Evolutionary conservation across 2,329 filamentous ascomycete species (phyloP).

Genomic region (Talaromyces pinophilus): DNA sequence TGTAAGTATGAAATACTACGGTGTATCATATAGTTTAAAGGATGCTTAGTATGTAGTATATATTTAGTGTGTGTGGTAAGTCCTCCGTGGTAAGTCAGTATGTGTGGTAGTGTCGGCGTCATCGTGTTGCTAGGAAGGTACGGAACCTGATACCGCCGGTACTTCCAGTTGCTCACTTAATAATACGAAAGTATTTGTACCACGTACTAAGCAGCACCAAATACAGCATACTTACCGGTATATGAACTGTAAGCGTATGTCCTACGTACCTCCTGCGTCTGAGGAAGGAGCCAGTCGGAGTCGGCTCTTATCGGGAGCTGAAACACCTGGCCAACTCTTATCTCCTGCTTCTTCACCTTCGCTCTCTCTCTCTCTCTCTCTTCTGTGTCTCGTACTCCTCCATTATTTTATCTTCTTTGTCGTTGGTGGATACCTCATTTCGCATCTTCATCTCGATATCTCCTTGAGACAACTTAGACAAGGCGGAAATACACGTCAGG

Average conservation of each 20-base stretch:
- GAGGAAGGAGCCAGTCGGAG: slow-evolving; percentile 5
- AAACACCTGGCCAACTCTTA: background rate
- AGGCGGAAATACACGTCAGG: background rate
- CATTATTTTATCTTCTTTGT: background rate
- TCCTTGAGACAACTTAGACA: background rate
- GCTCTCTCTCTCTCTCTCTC: background rate
- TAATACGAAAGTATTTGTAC: background rate
- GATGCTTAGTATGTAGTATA: background rate
- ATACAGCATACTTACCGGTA: background rate
- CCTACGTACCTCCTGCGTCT: background rate
- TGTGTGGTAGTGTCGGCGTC: slow-evolving; percentile 1
- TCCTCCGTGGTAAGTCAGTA: background rate
- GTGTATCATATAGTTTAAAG: background rate
- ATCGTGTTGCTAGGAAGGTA: slow-evolving; percentile 12
- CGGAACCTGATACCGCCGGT: slow-evolving; percentile 15
- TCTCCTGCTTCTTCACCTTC: background rate
- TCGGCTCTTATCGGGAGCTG: slow-evolving; percentile 19
- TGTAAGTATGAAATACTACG: background rate
- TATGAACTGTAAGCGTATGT: background rate
- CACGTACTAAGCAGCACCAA: background rate
- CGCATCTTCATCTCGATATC: background rate
- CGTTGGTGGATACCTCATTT: background rate
- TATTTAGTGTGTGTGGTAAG: background rate
- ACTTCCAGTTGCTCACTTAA: background rate
- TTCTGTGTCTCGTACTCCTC: background rate